Evolutionary conservation across 139 green algal species (phyloP), one percentile per base, ranked within the genome.

Genomic region (Auxenochlorella pyrenoidosa): DNA sequence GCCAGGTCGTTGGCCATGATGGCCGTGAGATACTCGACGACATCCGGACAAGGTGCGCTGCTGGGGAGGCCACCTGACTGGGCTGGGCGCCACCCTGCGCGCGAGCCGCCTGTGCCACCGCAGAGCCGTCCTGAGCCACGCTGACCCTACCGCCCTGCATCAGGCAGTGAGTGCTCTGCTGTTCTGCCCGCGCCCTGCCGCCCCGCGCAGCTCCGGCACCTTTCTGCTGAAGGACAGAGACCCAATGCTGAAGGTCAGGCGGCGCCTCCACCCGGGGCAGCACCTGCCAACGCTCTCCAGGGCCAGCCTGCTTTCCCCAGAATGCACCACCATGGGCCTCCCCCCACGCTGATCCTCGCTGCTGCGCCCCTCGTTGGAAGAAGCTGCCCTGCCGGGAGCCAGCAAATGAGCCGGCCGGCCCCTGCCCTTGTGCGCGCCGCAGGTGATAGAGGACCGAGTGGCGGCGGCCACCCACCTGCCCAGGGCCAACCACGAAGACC

Each of bases 371-470:
- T n/a, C n/a, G n/a, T n/a, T n/a, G n/a, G n/a, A n/a, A n/a, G n/a
- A n/a, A n/a, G n/a, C n/a, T n/a, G n/a, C n/a, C n/a, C n/a, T n/a
- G n/a, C n/a, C n/a, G n/a, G n/a, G n/a, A n/a, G n/a, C n/a, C n/a
- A n/a, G n/a, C n/a, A n/a, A n/a, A n/a, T n/a, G n/a, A 96, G 59
- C 47, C 6, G 54, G 10, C 54, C 54, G 16, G 13, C 54, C 16
- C 22, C 15, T 3, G 3, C 2, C 54, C 54, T 24, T 90, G 95
- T 87, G 82, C 89, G 38, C 40, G 13, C 30, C 59, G 63, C 63
- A 71, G 66, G 34, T 44, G 34, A 91, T 97, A 32, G 95, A 97
- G 90, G 71, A 92, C 54, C 88, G 93, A 16, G 89, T 97, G n/a
- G 90, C 91, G 1, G 81, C 87, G 16, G 91, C 91, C 26, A 93